A percentile compares a stretch with the other conserved stretches of the same genome.
Evolutionary conservation across 1,284 basidiomycete genomes (phyloP).

Genomic region (Ustilago bromivora): DNA sequence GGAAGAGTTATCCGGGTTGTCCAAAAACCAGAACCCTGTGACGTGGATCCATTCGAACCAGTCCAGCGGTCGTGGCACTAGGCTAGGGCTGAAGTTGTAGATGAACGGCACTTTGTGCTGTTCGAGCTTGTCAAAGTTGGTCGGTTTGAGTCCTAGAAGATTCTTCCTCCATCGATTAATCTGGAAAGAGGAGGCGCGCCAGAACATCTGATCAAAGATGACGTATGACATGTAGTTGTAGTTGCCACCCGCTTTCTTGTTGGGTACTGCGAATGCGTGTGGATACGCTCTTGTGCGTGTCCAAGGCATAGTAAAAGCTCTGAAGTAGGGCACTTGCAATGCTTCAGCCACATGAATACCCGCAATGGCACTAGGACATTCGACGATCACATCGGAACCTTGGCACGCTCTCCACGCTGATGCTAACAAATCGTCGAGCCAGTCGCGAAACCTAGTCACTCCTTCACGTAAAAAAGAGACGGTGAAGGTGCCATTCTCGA

Average conservation of each 20-base stretch:
- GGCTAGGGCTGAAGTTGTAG: conserved; percentile 91
- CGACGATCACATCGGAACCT: conserved; percentile 89
- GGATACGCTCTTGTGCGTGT: conserved; percentile 87
- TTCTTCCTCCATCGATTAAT: conserved; percentile 93
- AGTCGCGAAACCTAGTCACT: conserved; percentile 91
- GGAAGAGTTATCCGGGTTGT: conserved; percentile 82
- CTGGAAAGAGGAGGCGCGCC: conserved; percentile 87
- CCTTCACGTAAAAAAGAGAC: conserved; percentile 92
- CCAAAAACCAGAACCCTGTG: conserved; percentile 73
- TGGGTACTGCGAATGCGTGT: conserved; percentile 96
- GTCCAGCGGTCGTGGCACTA: conserved; percentile 78
- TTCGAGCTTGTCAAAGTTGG: conserved; percentile 91
- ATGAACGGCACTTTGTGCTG: conserved; percentile 96
- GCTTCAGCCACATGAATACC: conserved; percentile 98
- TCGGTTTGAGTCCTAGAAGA: conserved; percentile 80
- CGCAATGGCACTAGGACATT: conserved; percentile 97
- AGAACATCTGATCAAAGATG: conserved; percentile 97
- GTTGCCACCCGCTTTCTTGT: conserved; percentile 85
- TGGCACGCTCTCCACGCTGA: conserved; percentile 96
- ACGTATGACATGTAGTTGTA: conserved; percentile 98
- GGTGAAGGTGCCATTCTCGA: conserved; percentile 83
- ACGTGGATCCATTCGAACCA: conserved; percentile 99
- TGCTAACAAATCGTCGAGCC: conserved; percentile 93
- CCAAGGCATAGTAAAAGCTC: conserved; percentile 87
- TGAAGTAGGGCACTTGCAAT: conserved; percentile 89